Base-by-base conservation (phyloP, 805 yeast genomes). In the Suhomyces tanzawaensis region DNA sequence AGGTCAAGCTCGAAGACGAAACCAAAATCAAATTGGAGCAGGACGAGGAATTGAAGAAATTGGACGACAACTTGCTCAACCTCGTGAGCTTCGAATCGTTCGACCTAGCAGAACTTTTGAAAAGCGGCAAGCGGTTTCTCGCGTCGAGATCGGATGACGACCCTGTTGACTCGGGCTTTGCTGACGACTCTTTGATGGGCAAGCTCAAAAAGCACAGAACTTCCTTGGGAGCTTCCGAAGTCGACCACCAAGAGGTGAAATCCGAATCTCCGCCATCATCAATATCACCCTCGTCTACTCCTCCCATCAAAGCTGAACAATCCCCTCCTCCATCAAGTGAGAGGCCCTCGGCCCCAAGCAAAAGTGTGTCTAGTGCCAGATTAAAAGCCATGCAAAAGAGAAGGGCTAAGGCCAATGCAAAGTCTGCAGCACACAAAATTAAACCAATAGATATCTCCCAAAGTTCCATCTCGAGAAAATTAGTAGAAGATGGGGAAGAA, bases 361-460 rank as follows among this genome's bases (percentile, higher is more conserved):
- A 51, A 41, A 51, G 62, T 1, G 58, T 72, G 41, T 46, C 76
- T 28, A 81, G 84, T 34, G 90, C 95, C 0, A 77, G 97, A 58
- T 76, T 89, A 72, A 77, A 87, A 44, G 98, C 96, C 1, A 79
- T 91, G 86, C 96, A 96, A n/a, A 84, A 85, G 52, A 76, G 98
- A 53, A 81, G 83, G 55, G 93, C 95, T 4, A 87, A 85, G 56
- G 81, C 78, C 36, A 76, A 72, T 45, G 85, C 86, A 1, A 79
- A 76, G 48, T 60, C 74, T 7, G 65, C 67, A 7, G 61, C 72
- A 4, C 60, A 60, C 16, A 76, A 71, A 49, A 56, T 59, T 3
- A 55, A 61, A 29, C 76, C 84, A 0, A 79, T 84, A 1, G 91
- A 85, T 56, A 62, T 85, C 7, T 79, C 89, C 1, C 85, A 82